phyloP scores from a whole-genome alignment of 352 stramenopile species.

The Thraustochytrium sp. region DNA sequence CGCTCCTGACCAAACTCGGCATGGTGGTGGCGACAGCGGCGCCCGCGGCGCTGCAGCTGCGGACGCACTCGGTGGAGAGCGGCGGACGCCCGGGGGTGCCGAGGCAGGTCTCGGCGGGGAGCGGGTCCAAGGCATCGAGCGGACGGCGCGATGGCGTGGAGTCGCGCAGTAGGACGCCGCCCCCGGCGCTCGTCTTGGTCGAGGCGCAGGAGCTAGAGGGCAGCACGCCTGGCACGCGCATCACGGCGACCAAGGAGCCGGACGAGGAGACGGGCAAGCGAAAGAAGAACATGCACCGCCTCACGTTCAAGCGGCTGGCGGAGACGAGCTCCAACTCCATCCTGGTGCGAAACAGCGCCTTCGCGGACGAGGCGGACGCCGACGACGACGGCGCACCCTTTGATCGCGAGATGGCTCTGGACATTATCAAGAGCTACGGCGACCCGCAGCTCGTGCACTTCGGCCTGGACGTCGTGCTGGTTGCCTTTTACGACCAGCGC shows the following conservation, averaged over 20 bases:
- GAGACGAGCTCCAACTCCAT: background rate
- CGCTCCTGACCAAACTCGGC: no score
- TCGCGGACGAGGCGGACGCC: background rate
- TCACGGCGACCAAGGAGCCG: background rate
- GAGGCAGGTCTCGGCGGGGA: no score
- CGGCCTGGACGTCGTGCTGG: background rate
- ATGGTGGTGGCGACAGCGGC: background rate
- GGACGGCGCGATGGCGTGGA: background rate
- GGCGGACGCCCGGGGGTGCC: no score
- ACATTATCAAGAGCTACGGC: background rate
- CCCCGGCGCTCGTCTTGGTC: background rate
- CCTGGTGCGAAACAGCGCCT: background rate
- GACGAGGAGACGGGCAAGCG: background rate
- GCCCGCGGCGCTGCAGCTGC: background rate
- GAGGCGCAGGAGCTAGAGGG: background rate
- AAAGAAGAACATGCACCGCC: background rate
- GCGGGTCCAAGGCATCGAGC: background rate
- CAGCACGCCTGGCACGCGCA: background rate
- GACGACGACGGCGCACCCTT: background rate
- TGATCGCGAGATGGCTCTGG: background rate
- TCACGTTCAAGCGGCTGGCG: conserved; percentile 19
- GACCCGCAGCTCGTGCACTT: background rate
- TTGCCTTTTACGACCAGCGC: conserved; percentile 11
- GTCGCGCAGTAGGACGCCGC: background rate
- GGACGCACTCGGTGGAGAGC: background rate